A percentile compares a stretch with the other conserved stretches of the same genome.
phyloP scores from a whole-genome alignment of 2,329 filamentous ascomycete genomes.

The Fusarium decemcellulare region DNA sequence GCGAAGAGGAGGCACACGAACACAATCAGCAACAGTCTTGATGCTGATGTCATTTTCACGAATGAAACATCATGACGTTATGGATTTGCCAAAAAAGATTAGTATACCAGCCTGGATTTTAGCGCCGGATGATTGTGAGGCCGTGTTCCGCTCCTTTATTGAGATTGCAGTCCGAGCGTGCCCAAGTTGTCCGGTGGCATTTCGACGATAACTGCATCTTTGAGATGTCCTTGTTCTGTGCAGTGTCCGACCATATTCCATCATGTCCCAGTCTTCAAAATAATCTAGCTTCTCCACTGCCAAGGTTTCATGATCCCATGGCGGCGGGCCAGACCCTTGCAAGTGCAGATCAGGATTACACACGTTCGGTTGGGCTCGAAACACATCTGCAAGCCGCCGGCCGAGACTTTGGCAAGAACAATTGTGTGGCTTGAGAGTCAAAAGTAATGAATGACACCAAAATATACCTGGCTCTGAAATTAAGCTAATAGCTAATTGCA shows the following conservation, averaged over 20 bases:
- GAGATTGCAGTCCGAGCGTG: background rate
- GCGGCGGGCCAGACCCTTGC: no score
- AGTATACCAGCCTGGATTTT: background rate
- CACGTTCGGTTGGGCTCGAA: no score
- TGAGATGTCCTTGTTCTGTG: no score
- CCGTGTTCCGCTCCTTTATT: background rate
- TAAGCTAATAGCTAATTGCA: background rate
- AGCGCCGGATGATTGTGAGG: constrained; percentile 1
- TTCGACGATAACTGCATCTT: background rate
- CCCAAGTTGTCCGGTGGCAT: background rate
- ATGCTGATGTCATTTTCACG: constrained; percentile 34
- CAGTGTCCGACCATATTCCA: no score
- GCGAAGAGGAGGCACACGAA: constrained; percentile 47
- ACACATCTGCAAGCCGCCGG: no score
- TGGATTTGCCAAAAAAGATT: background rate
- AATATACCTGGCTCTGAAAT: background rate
- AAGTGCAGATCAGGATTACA: no score
- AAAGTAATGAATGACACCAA: background rate
- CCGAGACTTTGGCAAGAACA: no score
- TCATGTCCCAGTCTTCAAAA: no score
- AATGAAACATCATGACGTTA: constrained; percentile 27
- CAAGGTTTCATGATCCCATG: no score
- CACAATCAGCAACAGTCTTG: constrained; percentile 32
- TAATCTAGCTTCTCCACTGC: no score
- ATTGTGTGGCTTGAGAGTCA: no score